Conservation (phyloP, 805 yeast species). For the Lipomyces kockii region DNA sequence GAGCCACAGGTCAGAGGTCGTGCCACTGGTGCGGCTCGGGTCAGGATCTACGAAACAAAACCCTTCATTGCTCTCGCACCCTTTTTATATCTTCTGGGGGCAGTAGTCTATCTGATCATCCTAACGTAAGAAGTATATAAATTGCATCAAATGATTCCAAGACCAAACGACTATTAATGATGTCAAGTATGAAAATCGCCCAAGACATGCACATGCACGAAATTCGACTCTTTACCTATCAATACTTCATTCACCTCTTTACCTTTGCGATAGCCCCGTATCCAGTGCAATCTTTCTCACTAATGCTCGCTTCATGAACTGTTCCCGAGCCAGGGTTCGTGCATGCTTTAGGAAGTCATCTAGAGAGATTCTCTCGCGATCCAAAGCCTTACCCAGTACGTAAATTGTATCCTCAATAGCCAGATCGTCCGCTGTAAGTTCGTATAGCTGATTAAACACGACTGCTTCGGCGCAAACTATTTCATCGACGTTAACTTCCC, state of each 20-base stretch:
- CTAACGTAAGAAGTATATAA: background rate
- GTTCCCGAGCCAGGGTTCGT: slow-evolving; percentile 65
- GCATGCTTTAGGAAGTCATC: slow-evolving; percentile 53
- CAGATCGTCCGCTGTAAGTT: slow-evolving; percentile 64
- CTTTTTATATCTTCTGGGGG: no score
- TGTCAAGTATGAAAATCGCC: background rate
- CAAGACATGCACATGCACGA: background rate
- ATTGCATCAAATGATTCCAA: background rate
- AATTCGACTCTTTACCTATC: background rate
- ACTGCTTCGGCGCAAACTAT: slow-evolving; percentile 57
- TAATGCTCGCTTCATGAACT: slow-evolving; percentile 59
- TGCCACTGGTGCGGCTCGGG: no score
- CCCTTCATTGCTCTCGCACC: no score
- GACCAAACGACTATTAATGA: background rate
- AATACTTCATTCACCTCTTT: background rate
- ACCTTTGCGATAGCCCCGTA: slow-evolving; percentile 20
- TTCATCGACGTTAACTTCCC: slow-evolving; percentile 48
- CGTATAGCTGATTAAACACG: slow-evolving; percentile 65
- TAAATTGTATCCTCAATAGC: slow-evolving; percentile 73
- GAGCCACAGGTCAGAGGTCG: no score
- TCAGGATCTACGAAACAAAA: no score
- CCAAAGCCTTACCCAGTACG: slow-evolving; percentile 61
- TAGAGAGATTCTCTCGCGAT: slow-evolving; percentile 52
- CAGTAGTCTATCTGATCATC: no score
- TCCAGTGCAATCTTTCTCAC: slow-evolving; percentile 41